These are phyloP conservation scores for Rhizopogon vesiculosus DNA, from an alignment of 768 basidiomycete genomes.

Conservation along the genomic window DNA sequence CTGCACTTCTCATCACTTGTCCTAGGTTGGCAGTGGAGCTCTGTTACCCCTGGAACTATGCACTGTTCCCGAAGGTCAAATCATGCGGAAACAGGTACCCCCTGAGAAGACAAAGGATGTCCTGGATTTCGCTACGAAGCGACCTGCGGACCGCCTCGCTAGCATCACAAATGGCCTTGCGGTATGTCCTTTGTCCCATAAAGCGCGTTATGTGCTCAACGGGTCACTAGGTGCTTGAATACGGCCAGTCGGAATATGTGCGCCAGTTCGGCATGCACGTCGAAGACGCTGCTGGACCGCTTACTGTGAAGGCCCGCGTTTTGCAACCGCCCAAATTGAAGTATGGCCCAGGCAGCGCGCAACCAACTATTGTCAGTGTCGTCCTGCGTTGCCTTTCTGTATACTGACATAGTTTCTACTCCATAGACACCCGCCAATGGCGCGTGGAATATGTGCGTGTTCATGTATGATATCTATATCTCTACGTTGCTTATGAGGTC, in stretches of 20 bases:
- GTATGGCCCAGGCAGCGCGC: constrained; percentile 56
- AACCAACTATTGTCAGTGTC: constrained; percentile 50
- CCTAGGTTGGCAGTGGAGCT: constrained; percentile 57
- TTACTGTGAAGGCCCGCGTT: constrained; percentile 58
- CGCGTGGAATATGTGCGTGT: constrained; percentile 70
- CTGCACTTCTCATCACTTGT: constrained; percentile 10
- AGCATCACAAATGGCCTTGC: constrained; percentile 52
- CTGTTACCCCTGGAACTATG: constrained; percentile 68
- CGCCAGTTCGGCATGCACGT: constrained; percentile 70
- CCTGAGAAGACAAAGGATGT: constrained; percentile 60
- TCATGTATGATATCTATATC: neutral
- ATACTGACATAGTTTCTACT: constrained; percentile 1
- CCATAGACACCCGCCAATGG: constrained; percentile 58
- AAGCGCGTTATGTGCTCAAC: neutral
- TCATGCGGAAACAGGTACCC: constrained; percentile 69
- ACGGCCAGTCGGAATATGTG: constrained; percentile 73
- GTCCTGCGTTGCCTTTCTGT: neutral
- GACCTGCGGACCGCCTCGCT: constrained; percentile 49
- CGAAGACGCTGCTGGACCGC: constrained; percentile 41
- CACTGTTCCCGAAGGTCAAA: constrained; percentile 56
- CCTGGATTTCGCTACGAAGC: constrained; percentile 63
- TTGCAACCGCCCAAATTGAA: constrained; percentile 59
- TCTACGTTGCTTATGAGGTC: constrained; percentile 2
- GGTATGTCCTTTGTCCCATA: constrained; percentile 25
- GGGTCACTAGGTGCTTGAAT: constrained; percentile 46